A percentile compares a stretch with the other conserved stretches of the same genome.
Evolutionary conservation across 2,329 filamentous ascomycete species (phyloP).

Genomic region (Cladosporium colombiae): DNA sequence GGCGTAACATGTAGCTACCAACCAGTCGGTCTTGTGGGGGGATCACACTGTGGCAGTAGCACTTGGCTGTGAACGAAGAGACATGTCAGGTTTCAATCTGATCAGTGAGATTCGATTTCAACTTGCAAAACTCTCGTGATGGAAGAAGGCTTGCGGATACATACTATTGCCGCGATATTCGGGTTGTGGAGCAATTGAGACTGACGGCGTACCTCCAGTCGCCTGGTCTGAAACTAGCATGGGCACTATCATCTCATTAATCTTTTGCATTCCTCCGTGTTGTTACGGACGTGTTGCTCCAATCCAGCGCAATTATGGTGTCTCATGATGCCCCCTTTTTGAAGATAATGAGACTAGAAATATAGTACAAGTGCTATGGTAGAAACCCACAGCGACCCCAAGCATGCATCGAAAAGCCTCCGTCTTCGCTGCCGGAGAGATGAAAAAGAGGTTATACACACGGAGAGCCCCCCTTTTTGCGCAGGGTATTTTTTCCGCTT

Average conservation of each 20-base stretch:
- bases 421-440: not conserved
- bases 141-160: no score
- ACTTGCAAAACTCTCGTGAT: no score
- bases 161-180: no score
- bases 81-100: no score
- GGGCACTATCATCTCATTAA: not conserved
- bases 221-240: no score
- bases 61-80: no score
- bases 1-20: no score
- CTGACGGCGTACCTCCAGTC: no score
- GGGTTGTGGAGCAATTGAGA: no score
- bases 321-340: not conserved
- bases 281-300: not conserved
- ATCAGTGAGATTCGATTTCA: no score
- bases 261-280: not conserved
- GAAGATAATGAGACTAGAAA: constrained; percentile 14
- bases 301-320: not conserved
- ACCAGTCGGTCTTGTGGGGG: no score
- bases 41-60: no score
- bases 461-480: not conserved
- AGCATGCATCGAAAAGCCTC: not conserved
- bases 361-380: constrained; percentile 20
- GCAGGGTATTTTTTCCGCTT: not conserved
- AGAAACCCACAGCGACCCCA: constrained; percentile 11
- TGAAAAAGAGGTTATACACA: constrained; percentile 15